A percentile compares a stretch with the other conserved stretches of the same genome.
These are phyloP conservation scores for Ceratocystis eucalypticola DNA, from an alignment of 2,329 filamentous ascomycete species.

Conservation along the genomic window DNA sequence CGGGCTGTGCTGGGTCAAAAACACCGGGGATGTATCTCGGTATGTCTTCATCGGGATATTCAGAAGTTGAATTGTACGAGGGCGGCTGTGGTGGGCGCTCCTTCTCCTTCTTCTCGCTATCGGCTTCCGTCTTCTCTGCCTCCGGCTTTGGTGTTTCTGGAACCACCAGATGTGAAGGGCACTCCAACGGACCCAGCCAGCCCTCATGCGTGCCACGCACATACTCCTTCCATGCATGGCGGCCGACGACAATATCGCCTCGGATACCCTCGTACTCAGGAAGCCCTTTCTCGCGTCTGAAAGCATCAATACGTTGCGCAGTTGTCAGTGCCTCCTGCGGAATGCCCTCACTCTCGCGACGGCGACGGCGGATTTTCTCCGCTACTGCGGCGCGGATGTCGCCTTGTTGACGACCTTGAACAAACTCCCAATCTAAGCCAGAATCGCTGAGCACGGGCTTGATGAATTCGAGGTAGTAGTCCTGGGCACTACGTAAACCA, in stretches of 20 bases:
- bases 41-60: slow-evolving; percentile 55
- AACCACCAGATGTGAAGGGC: slow-evolving; percentile 34
- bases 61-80: slow-evolving; percentile 58
- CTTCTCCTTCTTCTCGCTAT: slow-evolving; percentile 39
- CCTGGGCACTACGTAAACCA: slow-evolving; percentile 68
- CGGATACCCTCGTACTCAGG: slow-evolving; percentile 57
- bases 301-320: slow-evolving; percentile 45
- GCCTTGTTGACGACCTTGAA: slow-evolving; percentile 85
- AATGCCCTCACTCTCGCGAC: slow-evolving; percentile 44
- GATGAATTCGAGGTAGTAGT: slow-evolving; percentile 91
- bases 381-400: slow-evolving; percentile 79
- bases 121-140: slow-evolving; percentile 24
- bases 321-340: slow-evolving; percentile 35
- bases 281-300: slow-evolving; percentile 53
- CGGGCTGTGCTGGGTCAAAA: slow-evolving; percentile 57
- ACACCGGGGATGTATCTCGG: slow-evolving; percentile 53
- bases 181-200: slow-evolving; percentile 74
- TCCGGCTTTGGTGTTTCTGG: slow-evolving; percentile 22
- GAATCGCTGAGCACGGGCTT: slow-evolving; percentile 85
- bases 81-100: slow-evolving; percentile 48
- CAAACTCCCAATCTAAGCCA: slow-evolving; percentile 88
- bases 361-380: slow-evolving; percentile 65
- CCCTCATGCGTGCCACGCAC: slow-evolving; percentile 86
- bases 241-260: slow-evolving; percentile 79
- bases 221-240: slow-evolving; percentile 97